Base-by-base conservation (phyloP, 1,139 yeast species). In the Nakaseomyces uthaithaninus region DNA sequence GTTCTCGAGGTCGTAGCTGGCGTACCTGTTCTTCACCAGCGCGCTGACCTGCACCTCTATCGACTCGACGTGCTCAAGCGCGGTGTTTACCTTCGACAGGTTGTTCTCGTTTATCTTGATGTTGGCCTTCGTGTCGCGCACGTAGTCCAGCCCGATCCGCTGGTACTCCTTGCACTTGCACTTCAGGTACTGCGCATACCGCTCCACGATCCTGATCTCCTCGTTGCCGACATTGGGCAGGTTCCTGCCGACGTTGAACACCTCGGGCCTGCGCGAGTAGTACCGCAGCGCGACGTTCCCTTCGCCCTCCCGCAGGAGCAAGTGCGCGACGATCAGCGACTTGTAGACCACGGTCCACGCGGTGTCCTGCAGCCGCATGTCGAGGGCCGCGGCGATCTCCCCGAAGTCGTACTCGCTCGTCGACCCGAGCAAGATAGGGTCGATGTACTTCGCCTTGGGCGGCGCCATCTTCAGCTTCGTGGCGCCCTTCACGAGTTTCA, bases 291-390 rank as follows among this genome's bases (percentile, higher is more conserved):
- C 74, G 9, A 17, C 18, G 17, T 10, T 14, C 30, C 42, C 46
- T 30, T 46, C 51, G 9, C 51, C 50, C 57, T 89, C 95, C 45
- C 95, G 73, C 33, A 87, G 77, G 94, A 91, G 80, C 43, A 87
- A 77, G 64, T 91, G 98, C 34, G 85, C 63, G 25, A 89, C 94
- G 45, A 91, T 72, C 51, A 89, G 67, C 12, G 94, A 68, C 64
- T 91, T 91, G 70, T 77, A 91, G 16, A 84, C 93, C 42, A 84
- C 79, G 7, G 95, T 80, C 95, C 96, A 91, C 2, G 94, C 83
- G 17, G 79, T 66, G 57, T 86, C 95, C 43, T 74, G 77, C 42
- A 85, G 67, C 41, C 95, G 66, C 23, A 56, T 52, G 19, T 70
- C 71, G 45, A 91, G 65, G 0, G 82, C 67, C 39, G 72, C 67